A percentile compares a stretch with the other conserved stretches of the same genome.
Conservation (phyloP, 2,329 filamentous ascomycete species). For the Exutisphaerella laricina region DNA sequence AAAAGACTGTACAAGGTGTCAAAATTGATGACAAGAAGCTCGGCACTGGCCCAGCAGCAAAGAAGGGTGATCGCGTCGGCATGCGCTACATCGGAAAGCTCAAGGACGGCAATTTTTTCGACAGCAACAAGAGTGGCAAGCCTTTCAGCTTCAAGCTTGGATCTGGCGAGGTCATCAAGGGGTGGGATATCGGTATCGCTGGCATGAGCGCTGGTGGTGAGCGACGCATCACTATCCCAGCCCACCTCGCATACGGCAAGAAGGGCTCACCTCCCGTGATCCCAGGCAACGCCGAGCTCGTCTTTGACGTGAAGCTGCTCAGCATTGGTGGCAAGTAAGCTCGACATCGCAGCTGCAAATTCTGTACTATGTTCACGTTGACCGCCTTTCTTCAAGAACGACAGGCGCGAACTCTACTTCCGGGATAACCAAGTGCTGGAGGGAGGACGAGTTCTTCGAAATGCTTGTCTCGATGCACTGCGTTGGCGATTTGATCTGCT, state of each 20-base stretch:
- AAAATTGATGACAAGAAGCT: slow-evolving; percentile 94
- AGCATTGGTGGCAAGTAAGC: slow-evolving; percentile 20
- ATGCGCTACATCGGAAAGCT: slow-evolving; percentile 98
- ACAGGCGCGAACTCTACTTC: slow-evolving; percentile 24
- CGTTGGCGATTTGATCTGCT: slow-evolving; percentile 8
- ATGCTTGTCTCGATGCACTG: slow-evolving; percentile 7
- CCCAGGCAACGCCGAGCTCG: slow-evolving; percentile 81
- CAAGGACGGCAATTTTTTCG: slow-evolving; percentile 88
- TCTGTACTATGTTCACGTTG: slow-evolving; percentile 15
- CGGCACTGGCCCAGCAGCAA: slow-evolving; percentile 75
- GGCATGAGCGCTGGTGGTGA: slow-evolving; percentile 94
- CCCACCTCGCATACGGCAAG: slow-evolving; percentile 83
- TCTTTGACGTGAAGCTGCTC: slow-evolving; percentile 67
- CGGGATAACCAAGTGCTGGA: slow-evolving; percentile 33
- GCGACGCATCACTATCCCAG: slow-evolving; percentile 83
- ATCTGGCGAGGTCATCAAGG: slow-evolving; percentile 94
- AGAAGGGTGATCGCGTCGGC: slow-evolving; percentile 83
- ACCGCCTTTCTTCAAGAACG: slow-evolving; percentile 9
- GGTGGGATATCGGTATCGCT: slow-evolving; percentile 90
- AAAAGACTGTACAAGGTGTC: slow-evolving; percentile 81
- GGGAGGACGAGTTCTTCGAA: slow-evolving; percentile 31
- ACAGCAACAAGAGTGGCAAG: slow-evolving; percentile 98
- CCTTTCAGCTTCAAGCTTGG: slow-evolving; percentile 96
- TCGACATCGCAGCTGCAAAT: slow-evolving; percentile 3
- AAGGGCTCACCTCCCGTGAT: slow-evolving; percentile 71